Evolutionary conservation across 257 asterid species (phyloP).

Genomic region (Sherardia arvensis): DNA sequence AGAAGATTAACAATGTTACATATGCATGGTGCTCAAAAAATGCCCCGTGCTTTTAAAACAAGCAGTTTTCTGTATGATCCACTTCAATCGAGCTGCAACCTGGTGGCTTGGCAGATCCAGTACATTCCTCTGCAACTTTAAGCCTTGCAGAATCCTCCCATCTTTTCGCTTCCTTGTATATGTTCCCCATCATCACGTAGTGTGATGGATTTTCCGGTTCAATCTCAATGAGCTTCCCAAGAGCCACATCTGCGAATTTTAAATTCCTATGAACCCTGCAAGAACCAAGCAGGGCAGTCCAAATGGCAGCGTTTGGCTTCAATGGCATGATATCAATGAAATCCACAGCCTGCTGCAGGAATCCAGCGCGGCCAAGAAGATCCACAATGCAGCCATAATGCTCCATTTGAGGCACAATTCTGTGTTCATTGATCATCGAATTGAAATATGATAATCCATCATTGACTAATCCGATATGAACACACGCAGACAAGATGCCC

Average conservation of each 20-base stretch:
- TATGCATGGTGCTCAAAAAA: too few species aligned
- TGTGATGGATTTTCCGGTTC: conserved; percentile 69
- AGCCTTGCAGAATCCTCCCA: conserved; percentile 62
- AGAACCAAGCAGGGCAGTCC: conserved; percentile 70
- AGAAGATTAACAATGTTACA: background rate
- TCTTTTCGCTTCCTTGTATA: conserved; percentile 58
- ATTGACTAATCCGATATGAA: conserved; percentile 68
- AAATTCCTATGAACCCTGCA: conserved; percentile 58
- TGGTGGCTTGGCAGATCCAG: conserved; percentile 54
- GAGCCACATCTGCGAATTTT: conserved; percentile 51
- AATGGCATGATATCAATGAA: conserved; percentile 58
- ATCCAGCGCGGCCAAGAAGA: conserved; percentile 65
- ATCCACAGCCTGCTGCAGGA: conserved; percentile 59
- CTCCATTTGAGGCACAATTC: conserved; percentile 48
- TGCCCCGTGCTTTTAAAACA: conserved; percentile 23
- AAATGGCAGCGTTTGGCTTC: conserved; percentile 53
- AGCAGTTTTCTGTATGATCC: conserved; percentile 7
- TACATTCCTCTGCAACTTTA: conserved; percentile 57
- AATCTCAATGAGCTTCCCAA: conserved; percentile 54
- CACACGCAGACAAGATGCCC: conserved; percentile 70
- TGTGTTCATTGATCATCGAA: conserved; percentile 40
- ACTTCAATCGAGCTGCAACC: conserved; percentile 66
- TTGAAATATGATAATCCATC: conserved; percentile 49
- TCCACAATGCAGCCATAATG: conserved; percentile 89
- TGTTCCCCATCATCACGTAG: conserved; percentile 63